These are phyloP conservation scores for Acmispon strigosus DNA, from an alignment of 306 rosid species.

Conservation along the genomic window DNA sequence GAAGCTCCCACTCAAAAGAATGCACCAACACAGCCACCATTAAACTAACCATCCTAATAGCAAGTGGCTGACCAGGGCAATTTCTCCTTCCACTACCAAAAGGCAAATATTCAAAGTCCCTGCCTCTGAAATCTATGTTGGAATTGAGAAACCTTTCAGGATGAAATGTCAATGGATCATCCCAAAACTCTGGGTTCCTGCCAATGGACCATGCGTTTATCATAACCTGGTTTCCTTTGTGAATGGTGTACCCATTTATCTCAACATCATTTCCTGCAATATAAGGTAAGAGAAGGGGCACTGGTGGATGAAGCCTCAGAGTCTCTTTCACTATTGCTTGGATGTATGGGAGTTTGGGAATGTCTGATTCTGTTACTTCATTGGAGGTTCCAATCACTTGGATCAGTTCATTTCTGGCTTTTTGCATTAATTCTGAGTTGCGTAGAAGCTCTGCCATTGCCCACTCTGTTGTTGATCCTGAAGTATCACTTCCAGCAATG, in stretches of 20 bases:
- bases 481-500: constrained; percentile 54
- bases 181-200: constrained; percentile 42
- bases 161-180: constrained; percentile 23
- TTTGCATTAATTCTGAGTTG: constrained; percentile 30
- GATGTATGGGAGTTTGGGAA: constrained; percentile 36
- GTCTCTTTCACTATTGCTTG: constrained; percentile 56
- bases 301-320: constrained; percentile 49
- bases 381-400: constrained; percentile 22
- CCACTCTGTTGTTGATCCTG: constrained; percentile 56
- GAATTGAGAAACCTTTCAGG: constrained; percentile 47
- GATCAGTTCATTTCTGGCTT: constrained; percentile 32
- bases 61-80: constrained; percentile 58
- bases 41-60: constrained; percentile 44
- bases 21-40: constrained; percentile 41
- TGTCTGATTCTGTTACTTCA: constrained; percentile 43
- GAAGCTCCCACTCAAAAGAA: constrained; percentile 52
- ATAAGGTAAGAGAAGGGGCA: constrained; percentile 55
- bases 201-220: constrained; percentile 57
- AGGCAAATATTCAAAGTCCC: constrained; percentile 48
- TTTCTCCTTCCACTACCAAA: constrained; percentile 62
- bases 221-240: constrained; percentile 38
- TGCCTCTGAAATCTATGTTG: constrained; percentile 33
- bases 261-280: constrained; percentile 32
- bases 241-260: constrained; percentile 32
- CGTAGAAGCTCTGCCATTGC: constrained; percentile 56